A percentile compares a stretch with the other conserved stretches of the same genome.
Evolutionary conservation across 345 rosid species (phyloP).

Genomic region (Eucalyptus sideroxylon): DNA sequence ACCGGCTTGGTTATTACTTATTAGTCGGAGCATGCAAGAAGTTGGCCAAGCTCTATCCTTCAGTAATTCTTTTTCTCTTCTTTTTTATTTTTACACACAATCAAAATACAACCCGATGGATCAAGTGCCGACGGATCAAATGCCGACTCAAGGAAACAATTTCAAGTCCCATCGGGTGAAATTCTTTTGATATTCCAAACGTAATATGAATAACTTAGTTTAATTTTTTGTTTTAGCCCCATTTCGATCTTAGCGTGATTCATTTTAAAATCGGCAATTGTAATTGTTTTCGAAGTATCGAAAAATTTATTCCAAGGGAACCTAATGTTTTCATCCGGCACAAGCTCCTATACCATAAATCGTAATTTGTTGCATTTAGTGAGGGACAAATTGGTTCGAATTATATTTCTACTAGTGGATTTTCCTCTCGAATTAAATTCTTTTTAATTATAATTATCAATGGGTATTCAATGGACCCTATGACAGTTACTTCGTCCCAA

Average conservation of each 20-base stretch:
- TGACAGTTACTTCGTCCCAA: neutral
- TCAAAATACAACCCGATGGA: neutral
- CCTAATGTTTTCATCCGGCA: neutral
- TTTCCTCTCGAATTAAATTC: neutral
- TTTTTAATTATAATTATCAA: neutral
- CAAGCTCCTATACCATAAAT: neutral
- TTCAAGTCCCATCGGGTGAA: neutral
- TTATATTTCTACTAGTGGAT: neutral
- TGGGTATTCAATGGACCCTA: neutral
- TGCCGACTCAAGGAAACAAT: neutral
- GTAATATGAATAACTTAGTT: neutral
- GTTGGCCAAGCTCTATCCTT: neutral
- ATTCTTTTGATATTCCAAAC: neutral
- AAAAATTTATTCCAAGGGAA: neutral
- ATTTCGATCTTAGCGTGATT: neutral
- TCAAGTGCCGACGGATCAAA: neutral
- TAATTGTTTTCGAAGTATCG: neutral
- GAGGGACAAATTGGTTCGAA: neutral
- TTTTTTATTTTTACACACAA: neutral
- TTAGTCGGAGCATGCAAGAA: too few species aligned
- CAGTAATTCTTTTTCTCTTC: too few species aligned
- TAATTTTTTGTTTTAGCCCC: neutral
- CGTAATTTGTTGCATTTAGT: fast-evolving
- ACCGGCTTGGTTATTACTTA: too few species aligned
- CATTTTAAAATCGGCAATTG: neutral